Conservation (phyloP, 768 basidiomycete genomes). For the Pulveroboletus frians region DNA sequence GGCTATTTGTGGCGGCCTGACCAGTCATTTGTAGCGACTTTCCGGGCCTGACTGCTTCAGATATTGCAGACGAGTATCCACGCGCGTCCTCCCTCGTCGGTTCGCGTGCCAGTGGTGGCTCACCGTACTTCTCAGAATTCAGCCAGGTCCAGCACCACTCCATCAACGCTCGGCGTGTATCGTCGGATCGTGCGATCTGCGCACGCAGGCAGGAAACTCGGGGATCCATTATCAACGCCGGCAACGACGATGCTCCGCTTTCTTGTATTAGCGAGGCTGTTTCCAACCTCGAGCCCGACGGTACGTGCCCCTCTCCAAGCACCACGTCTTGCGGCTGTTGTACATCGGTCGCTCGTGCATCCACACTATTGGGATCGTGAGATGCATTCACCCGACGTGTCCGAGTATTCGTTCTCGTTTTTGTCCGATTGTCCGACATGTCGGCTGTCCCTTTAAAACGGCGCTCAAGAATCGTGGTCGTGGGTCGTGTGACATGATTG, state of each 20-base stretch:
- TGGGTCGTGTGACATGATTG: not conserved
- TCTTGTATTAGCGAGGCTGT: not conserved
- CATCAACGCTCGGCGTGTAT: slow-evolving; percentile 1
- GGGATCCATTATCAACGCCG: slow-evolving; percentile 10
- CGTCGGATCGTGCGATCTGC: slow-evolving; percentile 6
- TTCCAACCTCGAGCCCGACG: not conserved
- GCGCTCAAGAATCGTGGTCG: not conserved
- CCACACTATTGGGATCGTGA: not conserved
- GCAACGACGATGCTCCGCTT: not conserved
- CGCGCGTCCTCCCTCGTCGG: not conserved
- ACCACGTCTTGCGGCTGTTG: not conserved
- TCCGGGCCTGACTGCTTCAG: not conserved
- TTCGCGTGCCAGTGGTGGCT: not conserved
- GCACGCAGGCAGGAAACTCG: slow-evolving; percentile 2
- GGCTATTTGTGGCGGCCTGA: not conserved
- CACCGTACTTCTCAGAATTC: not conserved
- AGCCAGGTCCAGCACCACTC: slow-evolving; percentile 8
- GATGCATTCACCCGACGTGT: not conserved
- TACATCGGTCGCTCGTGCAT: not conserved
- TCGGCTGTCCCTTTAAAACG: not conserved
- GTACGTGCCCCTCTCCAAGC: not conserved
- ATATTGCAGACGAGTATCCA: not conserved
- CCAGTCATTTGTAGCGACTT: not conserved
- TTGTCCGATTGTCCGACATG: not conserved
- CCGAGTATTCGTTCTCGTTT: not conserved